These are phyloP conservation scores for Beauveria scarabaeidicola DNA, from an alignment of 2,329 filamentous ascomycete species.

Conservation along the genomic window DNA sequence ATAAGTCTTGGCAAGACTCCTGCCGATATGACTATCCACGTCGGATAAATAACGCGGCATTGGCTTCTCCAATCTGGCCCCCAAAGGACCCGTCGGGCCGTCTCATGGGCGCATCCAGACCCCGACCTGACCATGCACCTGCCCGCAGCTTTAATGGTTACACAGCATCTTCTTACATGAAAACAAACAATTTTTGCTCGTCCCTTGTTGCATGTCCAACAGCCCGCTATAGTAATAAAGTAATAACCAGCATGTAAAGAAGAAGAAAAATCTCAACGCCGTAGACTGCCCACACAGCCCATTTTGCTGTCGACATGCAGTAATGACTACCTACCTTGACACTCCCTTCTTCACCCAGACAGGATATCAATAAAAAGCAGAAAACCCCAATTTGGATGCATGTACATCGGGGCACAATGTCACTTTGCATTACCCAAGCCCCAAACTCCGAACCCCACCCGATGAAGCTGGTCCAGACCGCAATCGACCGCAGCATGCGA, in stretches of 20 bases:
- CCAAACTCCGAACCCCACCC: slow-evolving; percentile 14
- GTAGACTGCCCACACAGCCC: neutral
- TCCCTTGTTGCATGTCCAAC: neutral
- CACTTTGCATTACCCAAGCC: slow-evolving; percentile 6
- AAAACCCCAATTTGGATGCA: neutral
- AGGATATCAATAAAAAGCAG: neutral
- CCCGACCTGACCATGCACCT: neutral
- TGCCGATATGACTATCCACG: neutral
- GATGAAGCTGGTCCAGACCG: slow-evolving; percentile 20
- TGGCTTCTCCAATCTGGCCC: neutral
- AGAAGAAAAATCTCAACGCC: neutral
- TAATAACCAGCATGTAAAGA: neutral
- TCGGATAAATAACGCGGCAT: too few relatives aligned
- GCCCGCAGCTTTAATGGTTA: neutral
- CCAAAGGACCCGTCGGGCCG: neutral
- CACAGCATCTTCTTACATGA: neutral
- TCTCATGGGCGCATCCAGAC: slow-evolving; percentile 1
- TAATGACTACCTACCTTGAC: neutral
- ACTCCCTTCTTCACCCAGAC: neutral
- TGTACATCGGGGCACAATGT: neutral
- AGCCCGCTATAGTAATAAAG: neutral
- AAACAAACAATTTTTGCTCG: neutral
- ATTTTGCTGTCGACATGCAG: neutral
- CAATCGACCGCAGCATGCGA: slow-evolving; percentile 15
- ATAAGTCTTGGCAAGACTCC: neutral